Base-by-base conservation (phyloP, 495 filamentous ascomycete genomes). In the Coniosporium apollinis region DNA sequence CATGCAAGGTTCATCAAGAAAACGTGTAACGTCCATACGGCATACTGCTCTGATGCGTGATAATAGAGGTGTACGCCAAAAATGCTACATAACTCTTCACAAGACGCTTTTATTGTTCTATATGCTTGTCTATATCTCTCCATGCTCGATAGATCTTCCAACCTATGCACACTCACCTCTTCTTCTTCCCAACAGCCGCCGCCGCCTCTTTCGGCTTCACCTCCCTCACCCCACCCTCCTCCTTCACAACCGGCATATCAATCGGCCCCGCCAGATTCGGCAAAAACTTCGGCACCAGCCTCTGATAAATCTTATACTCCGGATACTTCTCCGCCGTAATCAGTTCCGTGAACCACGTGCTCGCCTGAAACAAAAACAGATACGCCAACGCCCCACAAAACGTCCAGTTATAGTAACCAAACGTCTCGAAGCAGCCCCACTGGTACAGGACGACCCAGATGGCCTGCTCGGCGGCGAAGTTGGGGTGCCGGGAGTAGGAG, bases 381-480 rank as follows among this genome's bases (percentile, higher is more conserved):
- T 86, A 80, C 17, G 63, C 60, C 3, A 81, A 9, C 0, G 75
- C 63, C 9, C 87, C 89, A n/a, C 72, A 41, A 13, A 66, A 70
- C 2, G 78, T 70, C 86, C 86, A 99, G 55, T 78, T 85, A 52
- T 70, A 72, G 31, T 72, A 66, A 5, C 60, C 69, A 24, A 74
- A 67, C 13, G 76, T 80, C 37, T 69, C 65, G 52, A 64, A 82
- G 57, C 76, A 83, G 41, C 66, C 68, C 89, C 89, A 99, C 39
- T 78, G 65, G 52, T 96, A 96, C 37, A 94, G 50, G 18, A 68
- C 50, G 22, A 92, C 56, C 91, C 91, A 99, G 51, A 96, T 73
- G 19, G 75, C 67, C 59, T 96, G 87, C 56, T 99, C 91, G 25
- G 82, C 79, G 19, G 76, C 70, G 50, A 94, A 96, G 58, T 96